Percentiles rank a stretch among this genome's conserved stretches.
Conservation (phyloP, 1,284 basidiomycete species). For the Pseudozyma tsukubaensis region DNA sequence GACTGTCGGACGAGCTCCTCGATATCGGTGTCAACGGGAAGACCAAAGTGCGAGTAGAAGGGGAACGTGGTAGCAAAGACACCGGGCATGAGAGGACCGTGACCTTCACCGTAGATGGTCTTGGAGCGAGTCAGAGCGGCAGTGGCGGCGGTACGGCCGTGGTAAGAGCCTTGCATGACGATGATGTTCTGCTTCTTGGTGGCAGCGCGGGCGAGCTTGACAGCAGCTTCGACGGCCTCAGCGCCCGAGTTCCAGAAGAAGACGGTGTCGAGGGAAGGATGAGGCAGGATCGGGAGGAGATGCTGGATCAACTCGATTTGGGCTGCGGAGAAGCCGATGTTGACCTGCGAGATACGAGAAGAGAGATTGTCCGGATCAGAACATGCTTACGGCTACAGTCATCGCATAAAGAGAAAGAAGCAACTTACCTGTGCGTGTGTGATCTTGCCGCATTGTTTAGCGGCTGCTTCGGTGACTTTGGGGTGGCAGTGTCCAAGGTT, state of each 20-base stretch:
- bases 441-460: conserved; percentile 62
- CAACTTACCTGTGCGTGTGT: conserved; percentile 61
- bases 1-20: conserved; percentile 78
- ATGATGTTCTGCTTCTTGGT: conserved; percentile 89
- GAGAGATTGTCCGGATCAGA: background rate
- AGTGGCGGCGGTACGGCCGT: conserved; percentile 74
- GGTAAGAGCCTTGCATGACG: conserved; percentile 77
- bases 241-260: conserved; percentile 86
- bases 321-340: conserved; percentile 59
- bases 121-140: conserved; percentile 91
- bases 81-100: conserved; percentile 85
- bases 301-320: conserved; percentile 59
- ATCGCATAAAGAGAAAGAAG: background rate
- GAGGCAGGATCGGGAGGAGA: conserved; percentile 74
- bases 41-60: conserved; percentile 88
- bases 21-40: conserved; percentile 75
- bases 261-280: conserved; percentile 88
- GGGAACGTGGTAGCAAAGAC: conserved; percentile 86
- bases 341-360: conserved; percentile 32
- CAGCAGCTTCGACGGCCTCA: conserved; percentile 79
- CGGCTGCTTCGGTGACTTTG: conserved; percentile 61
- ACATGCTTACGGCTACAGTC: background rate
- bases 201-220: conserved; percentile 80
- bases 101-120: conserved; percentile 85
- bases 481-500: conserved; percentile 67